Percentiles rank a stretch among this genome's conserved stretches.
phyloP scores from a whole-genome alignment of 441 rosid genomes.

The Bruguiera hainesii region DNA sequence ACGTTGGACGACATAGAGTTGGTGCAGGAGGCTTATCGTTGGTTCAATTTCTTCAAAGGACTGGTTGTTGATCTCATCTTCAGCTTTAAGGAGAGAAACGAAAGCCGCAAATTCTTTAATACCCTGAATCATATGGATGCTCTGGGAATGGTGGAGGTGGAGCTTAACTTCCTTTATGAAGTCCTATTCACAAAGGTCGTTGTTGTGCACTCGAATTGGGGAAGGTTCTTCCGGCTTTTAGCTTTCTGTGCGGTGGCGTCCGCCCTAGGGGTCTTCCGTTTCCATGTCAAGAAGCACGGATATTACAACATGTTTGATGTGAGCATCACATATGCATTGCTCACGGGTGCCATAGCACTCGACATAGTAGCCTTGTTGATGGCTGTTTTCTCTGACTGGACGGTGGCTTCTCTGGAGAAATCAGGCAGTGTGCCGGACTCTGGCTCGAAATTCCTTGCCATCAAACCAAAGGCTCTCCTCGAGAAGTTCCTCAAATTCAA shows the following conservation, averaged over 20 bases:
- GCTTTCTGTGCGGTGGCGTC: slow-evolving; percentile 25
- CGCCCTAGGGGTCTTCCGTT: slow-evolving; percentile 30
- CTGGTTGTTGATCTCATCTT: slow-evolving; percentile 41
- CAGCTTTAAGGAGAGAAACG: slow-evolving; percentile 33
- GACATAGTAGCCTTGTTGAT: slow-evolving; percentile 38
- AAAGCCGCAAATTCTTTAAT: slow-evolving; percentile 37
- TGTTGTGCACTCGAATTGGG: slow-evolving; percentile 28
- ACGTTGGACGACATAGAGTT: slow-evolving; percentile 19
- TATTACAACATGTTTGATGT: slow-evolving; percentile 26
- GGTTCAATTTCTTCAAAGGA: not conserved
- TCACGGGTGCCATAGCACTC: slow-evolving; percentile 40
- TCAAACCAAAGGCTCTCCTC: not conserved
- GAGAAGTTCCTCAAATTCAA: not conserved
- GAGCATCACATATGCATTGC: slow-evolving; percentile 42
- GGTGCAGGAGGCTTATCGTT: slow-evolving; percentile 17
- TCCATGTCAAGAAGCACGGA: slow-evolving; percentile 11
- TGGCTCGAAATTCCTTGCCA: not conserved
- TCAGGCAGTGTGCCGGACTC: slow-evolving; percentile 16
- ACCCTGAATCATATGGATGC: slow-evolving; percentile 25
- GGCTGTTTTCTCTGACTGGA: slow-evolving; percentile 51
- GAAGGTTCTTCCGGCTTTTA: slow-evolving; percentile 30
- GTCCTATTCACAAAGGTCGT: slow-evolving; percentile 44
- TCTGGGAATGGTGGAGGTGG: slow-evolving; percentile 46
- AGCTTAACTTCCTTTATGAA: slow-evolving; percentile 56
- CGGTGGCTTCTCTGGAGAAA: slow-evolving; percentile 24